A percentile compares a stretch with the other conserved stretches of the same genome.
These are phyloP conservation scores for Populus davidiana DNA, from an alignment of 345 rosid species.

Conservation along the genomic window DNA sequence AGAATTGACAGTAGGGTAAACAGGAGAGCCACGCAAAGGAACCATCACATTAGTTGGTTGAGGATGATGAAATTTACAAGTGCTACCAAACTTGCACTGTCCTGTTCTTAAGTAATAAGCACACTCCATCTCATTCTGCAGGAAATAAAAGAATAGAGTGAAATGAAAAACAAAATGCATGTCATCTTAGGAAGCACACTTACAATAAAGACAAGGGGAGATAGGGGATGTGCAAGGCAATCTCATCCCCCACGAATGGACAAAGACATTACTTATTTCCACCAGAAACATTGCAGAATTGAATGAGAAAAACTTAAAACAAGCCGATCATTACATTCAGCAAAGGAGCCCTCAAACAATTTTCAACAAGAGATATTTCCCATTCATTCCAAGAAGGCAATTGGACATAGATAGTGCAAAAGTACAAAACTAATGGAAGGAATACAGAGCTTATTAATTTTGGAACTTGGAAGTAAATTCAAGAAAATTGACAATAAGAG, in stretches of 20 bases:
- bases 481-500: not conserved
- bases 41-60: constrained; percentile 87
- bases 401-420: not conserved
- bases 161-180: not conserved
- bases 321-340: not conserved
- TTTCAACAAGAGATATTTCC: not conserved
- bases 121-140: constrained; percentile 88
- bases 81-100: constrained; percentile 87
- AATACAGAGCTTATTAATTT: not conserved
- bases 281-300: not conserved
- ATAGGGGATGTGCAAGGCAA: not conserved
- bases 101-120: constrained; percentile 94
- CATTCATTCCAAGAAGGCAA: not conserved
- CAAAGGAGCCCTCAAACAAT: not conserved
- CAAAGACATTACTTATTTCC: not conserved
- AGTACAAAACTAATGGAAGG: not conserved
- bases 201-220: not conserved
- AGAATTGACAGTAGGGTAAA: constrained; percentile 64
- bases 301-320: not conserved
- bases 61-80: constrained; percentile 97
- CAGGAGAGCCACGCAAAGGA: constrained; percentile 65
- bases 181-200: not conserved
- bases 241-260: not conserved
- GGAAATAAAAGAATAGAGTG: constrained; percentile 7
- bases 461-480: not conserved